phyloP scores from a whole-genome alignment of 225 moss, liverwort and hornwort species.

The Bryoerythrophyllum caledonicum region DNA sequence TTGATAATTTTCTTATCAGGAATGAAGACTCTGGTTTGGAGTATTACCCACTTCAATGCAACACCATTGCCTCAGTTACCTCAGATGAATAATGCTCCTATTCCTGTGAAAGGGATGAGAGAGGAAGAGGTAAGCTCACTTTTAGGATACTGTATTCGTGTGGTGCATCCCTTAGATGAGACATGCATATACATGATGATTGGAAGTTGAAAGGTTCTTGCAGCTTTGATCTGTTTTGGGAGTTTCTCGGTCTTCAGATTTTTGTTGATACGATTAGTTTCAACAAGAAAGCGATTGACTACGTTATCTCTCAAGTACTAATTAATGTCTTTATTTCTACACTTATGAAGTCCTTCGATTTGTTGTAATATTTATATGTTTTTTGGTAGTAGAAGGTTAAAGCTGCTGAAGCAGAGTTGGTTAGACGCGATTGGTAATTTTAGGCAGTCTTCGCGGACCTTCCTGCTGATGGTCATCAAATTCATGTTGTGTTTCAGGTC shows the following conservation, averaged over 20 bases:
- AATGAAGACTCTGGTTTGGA: constrained; percentile 99
- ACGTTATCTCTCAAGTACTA: not conserved
- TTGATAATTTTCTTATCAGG: constrained; percentile 48
- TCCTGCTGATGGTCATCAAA: not conserved
- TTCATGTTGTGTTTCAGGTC: constrained; percentile 58
- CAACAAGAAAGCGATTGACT: not conserved
- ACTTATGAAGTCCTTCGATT: not conserved
- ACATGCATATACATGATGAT: constrained; percentile 14
- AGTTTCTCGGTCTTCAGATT: constrained; percentile 3
- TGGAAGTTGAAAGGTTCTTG: constrained; percentile 4
- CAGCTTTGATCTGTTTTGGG: constrained; percentile 11
- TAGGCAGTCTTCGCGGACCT: not conserved
- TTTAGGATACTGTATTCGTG: not conserved
- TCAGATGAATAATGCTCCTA: constrained; percentile 71
- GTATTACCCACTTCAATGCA: constrained; percentile 96
- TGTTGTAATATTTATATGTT: not conserved
- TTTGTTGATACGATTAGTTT: constrained; percentile 1
- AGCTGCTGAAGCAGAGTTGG: constrained; percentile 13
- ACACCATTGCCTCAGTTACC: constrained; percentile 67
- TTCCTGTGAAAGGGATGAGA: constrained; percentile 93
- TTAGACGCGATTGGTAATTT: not conserved
- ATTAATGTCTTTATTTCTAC: not conserved
- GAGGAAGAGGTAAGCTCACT: constrained; percentile 82
- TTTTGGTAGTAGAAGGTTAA: constrained; percentile 16
- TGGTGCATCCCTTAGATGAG: constrained; percentile 6